phyloP scores from a whole-genome alignment of 495 filamentous ascomycete species.

The Pseudotulostoma volvatum region DNA sequence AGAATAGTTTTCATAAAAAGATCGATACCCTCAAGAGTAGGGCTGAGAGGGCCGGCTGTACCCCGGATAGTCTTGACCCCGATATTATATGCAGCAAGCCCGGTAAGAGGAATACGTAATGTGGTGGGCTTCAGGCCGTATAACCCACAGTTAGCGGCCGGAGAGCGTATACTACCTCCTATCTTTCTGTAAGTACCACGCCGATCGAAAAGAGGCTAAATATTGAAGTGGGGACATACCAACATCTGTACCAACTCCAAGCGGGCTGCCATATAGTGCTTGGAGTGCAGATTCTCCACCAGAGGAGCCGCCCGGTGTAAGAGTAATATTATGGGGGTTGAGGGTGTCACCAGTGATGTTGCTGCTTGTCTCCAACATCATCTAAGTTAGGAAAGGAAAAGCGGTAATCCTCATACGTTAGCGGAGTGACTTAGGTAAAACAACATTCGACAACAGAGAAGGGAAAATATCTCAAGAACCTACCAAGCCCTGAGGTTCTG shows the following conservation, averaged over 20 bases:
- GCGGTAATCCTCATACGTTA: too few species aligned
- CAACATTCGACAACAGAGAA: too few species aligned
- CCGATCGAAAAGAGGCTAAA: too few species aligned
- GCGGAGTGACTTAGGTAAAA: too few species aligned
- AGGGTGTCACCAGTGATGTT: conserved; percentile 49
- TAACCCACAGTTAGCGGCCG: conserved; percentile 16
- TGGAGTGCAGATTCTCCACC: conserved; percentile 53
- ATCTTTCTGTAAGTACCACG: too few species aligned
- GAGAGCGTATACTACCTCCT: conserved; percentile 19
- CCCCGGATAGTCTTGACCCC: conserved; percentile 35
- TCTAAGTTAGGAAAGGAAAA: too few species aligned
- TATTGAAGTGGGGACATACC: too few species aligned
- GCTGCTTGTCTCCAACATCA: conserved; percentile 46
- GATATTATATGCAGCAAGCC: conserved; percentile 17
- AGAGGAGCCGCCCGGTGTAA: conserved; percentile 43
- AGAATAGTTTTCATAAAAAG: conserved; percentile 40
- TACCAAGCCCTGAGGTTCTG: conserved; percentile 30
- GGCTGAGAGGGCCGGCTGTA: conserved; percentile 38
- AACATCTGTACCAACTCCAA: conserved; percentile 53
- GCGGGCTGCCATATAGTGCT: conserved; percentile 41
- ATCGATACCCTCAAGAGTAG: conserved; percentile 34
- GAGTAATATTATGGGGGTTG: conserved; percentile 43
- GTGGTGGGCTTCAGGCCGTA: conserved; percentile 18
- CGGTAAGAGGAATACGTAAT: conserved; percentile 11
- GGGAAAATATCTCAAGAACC: too few species aligned